Conservation (phyloP, 1,284 basidiomycete species). For the Rhodotorula sp. region DNA sequence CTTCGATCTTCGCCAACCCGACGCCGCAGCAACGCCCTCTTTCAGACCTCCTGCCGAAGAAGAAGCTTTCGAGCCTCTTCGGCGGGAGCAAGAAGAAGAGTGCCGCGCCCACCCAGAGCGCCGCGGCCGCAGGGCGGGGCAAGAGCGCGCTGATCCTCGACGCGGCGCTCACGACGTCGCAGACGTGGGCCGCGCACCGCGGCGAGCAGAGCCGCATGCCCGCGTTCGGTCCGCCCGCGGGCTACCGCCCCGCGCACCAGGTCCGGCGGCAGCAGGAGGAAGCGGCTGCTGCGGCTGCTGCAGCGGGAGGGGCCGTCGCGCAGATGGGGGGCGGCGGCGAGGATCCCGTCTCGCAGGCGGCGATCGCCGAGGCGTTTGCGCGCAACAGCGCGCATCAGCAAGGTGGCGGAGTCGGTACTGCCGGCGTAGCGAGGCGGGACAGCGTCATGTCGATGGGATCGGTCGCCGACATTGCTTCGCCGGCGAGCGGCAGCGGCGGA, state of each 20-base stretch:
- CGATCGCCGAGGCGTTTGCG: neutral
- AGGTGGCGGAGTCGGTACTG: neutral
- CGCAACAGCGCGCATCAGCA: neutral
- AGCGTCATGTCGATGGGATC: neutral
- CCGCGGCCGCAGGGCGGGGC: neutral
- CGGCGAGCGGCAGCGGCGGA: neutral
- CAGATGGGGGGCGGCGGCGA: conserved; percentile 7
- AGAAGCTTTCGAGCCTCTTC: conserved; percentile 18
- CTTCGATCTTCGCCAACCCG: conserved; percentile 35
- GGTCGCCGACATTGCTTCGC: neutral
- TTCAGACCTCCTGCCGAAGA: conserved; percentile 21
- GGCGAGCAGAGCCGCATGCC: conserved; percentile 13
- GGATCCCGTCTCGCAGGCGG: conserved; percentile 9
- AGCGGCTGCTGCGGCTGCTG: neutral
- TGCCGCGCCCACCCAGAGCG: neutral
- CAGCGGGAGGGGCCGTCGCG: neutral
- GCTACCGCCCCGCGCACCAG: conserved; percentile 2
- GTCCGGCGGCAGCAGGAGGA: conserved; percentile 4
- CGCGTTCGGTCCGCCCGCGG: neutral
- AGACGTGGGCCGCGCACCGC: conserved; percentile 21
- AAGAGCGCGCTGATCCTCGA: conserved; percentile 23
- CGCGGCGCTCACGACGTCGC: conserved; percentile 28
- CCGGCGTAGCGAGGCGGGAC: neutral
- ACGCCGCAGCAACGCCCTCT: conserved; percentile 6
- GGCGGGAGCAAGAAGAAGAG: neutral